Evolutionary conservation across 2,329 filamentous ascomycete species (phyloP).

Genomic region (Phialophora chinensis): DNA sequence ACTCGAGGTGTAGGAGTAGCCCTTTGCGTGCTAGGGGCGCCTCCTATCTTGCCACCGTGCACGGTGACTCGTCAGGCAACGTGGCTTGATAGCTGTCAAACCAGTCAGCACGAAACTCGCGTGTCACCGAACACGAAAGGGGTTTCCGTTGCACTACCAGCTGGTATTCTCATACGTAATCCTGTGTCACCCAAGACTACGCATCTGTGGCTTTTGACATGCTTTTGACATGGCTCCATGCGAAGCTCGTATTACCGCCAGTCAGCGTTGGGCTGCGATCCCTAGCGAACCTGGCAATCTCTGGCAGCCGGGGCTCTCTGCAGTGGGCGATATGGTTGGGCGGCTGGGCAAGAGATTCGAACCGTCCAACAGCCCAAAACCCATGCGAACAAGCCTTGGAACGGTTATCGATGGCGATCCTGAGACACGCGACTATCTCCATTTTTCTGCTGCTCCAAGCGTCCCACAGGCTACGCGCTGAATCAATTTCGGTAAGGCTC

Average conservation of each 20-base stretch:
- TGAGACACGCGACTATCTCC: conserved; percentile 32
- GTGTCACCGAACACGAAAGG: conserved; percentile 11
- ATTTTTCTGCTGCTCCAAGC: background rate
- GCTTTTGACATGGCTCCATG: conserved; percentile 19
- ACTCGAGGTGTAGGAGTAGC: background rate
- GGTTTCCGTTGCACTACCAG: conserved; percentile 13
- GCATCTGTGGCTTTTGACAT: background rate
- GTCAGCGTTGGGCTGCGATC: conserved; percentile 9
- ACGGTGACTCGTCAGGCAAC: conserved; percentile 33
- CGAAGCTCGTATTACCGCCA: conserved; percentile 28
- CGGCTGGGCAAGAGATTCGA: conserved; percentile 16
- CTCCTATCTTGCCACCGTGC: conserved; percentile 26
- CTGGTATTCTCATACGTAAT: conserved; percentile 35
- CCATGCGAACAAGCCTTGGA: conserved; percentile 27
- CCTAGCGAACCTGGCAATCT: conserved; percentile 10
- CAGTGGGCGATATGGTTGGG: background rate
- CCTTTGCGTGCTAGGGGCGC: conserved; percentile 1
- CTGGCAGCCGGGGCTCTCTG: background rate
- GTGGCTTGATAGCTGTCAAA: conserved; percentile 29
- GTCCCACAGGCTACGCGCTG: conserved; percentile 15
- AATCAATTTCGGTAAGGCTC: conserved; percentile 35
- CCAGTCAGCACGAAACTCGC: conserved; percentile 18
- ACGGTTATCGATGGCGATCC: conserved; percentile 31
- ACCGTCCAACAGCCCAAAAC: conserved; percentile 6
- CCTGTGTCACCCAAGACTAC: conserved; percentile 29